Evolutionary conservation across 2,329 filamentous ascomycete species (phyloP), one percentile per base, ranked within the genome.

Genomic region (Colletotrichum sp.): DNA sequence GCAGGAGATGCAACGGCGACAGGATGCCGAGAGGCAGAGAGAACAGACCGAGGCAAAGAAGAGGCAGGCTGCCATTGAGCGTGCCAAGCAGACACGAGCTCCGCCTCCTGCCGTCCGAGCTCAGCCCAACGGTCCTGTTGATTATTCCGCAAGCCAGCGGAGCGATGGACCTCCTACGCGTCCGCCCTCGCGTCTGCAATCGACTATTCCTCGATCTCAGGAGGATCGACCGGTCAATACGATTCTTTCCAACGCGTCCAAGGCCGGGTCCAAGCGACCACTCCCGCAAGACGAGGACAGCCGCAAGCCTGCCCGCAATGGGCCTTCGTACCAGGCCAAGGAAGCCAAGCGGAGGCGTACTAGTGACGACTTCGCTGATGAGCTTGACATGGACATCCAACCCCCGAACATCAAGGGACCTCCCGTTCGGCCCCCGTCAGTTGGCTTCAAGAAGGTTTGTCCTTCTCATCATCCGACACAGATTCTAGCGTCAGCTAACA

Each of bases 291-390:
- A 94, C 48, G 91, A 93, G 21, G 90, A 92, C 48, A 85, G 87
- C 43, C 85, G 89, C 21, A 89, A 90, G 6, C 84, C 83, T 15
- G 81, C 84, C 16, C 90, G 92, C 60, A 87, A 88, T 39, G 90
- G 90, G 18, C 89, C 92, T n/a, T 88, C 91, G 12, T 93, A 94
- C 79, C 92, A 94, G 81, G 86, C 90, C 26, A 91, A 92, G 78
- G 95, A 98, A 68, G 88, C 91, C 26, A 98, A 98, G 87, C 92
- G 96, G 73, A 91, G 95, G 79, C 94, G 93, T 82, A 97, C 93
- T 68, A 92, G 94, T 57, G 94, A 96, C 67, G 91, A 92, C 73
- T 90, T 92, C 77, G 92, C 95, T 77, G 90, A 93, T 72, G 92
- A 93, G 71, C 85, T 89, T 59, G 89, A 91, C 63, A 88, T 88